Base-by-base conservation (phyloP, 1,139 yeast species). In the Hansenula anomala region DNA sequence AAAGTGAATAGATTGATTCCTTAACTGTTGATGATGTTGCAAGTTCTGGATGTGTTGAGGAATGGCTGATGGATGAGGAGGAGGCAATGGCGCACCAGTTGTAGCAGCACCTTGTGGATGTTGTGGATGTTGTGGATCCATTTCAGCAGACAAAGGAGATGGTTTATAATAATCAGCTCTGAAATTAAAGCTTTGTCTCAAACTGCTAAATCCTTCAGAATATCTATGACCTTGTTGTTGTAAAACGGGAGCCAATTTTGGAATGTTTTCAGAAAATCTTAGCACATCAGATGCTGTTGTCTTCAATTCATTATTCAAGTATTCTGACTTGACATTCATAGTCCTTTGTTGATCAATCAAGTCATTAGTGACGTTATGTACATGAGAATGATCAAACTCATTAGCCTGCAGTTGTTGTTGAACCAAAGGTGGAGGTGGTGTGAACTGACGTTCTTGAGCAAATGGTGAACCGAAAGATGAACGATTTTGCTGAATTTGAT, bases 241-340 rank as follows among this genome's bases (percentile, higher is more conserved):
- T 12, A 54, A 34, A 2, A 41, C 42, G 5, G 56, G 56, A 4
- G 46, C 50, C 12, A 55, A 34, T 31, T 46, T 50, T 0, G 58
- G 56, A 6, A 54, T 33, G 9, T 41, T 38, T 19, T 54, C 58
- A 13, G 52, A 43, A 14, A 54, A 43, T 34, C 37, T 47, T 15
- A 52, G 14, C 1, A 51, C 51, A 40, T 53, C 58, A 7, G 43
- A 37, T 10, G 38, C 41, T 1, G 54, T 47, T 6, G 52, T 42
- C 15, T 47, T 37, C 3, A 50, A 20, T 20, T 43, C 52, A 17
- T 34, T 37, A 17, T 42, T 33, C 24, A 50, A 36, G 13, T 31
- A 28, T 2, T 47, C 51, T 6, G 48, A 39, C 26, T 44, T 44
- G 16, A 23, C 18, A 9, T 45, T 25, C 6, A 46, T 26, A 7